phyloP scores from a whole-genome alignment of 768 basidiomycete species.

The Rhodosporidiobolus odoratus region DNA sequence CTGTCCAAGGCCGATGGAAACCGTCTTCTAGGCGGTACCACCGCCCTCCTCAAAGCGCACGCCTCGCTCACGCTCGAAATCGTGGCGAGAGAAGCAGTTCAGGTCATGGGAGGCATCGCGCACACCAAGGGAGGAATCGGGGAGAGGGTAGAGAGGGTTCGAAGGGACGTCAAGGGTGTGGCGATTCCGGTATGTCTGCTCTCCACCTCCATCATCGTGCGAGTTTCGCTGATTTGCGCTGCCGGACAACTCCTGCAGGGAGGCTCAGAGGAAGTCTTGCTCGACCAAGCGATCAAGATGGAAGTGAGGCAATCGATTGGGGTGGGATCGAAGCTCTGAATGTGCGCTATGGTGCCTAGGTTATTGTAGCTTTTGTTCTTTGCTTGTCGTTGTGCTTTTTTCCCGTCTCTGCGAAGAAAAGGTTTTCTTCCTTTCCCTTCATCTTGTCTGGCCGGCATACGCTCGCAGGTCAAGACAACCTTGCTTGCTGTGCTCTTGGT shows the following conservation, averaged over 20 bases:
- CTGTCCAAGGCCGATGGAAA: constrained; percentile 33
- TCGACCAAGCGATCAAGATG: constrained; percentile 21
- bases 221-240: not conserved
- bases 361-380: no score
- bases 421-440: no score
- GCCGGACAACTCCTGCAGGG: not conserved
- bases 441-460: no score
- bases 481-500: no score
- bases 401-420: no score
- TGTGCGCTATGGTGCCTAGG: no score
- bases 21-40: constrained; percentile 37
- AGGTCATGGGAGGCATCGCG: constrained; percentile 41
- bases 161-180: constrained; percentile 37
- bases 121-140: constrained; percentile 38
- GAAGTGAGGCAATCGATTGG: not conserved
- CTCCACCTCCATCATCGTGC: not conserved
- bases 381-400: no score
- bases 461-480: no score
- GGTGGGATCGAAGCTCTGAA: no score
- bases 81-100: constrained; percentile 37
- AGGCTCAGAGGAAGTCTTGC: constrained; percentile 21
- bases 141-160: constrained; percentile 37
- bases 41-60: constrained; percentile 41
- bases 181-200: constrained; percentile 28
- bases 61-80: constrained; percentile 31